Evolutionary conservation across 345 rosid genomes (phyloP), one percentile per base, ranked within the genome.

Genomic region (Citrus unshiu): DNA sequence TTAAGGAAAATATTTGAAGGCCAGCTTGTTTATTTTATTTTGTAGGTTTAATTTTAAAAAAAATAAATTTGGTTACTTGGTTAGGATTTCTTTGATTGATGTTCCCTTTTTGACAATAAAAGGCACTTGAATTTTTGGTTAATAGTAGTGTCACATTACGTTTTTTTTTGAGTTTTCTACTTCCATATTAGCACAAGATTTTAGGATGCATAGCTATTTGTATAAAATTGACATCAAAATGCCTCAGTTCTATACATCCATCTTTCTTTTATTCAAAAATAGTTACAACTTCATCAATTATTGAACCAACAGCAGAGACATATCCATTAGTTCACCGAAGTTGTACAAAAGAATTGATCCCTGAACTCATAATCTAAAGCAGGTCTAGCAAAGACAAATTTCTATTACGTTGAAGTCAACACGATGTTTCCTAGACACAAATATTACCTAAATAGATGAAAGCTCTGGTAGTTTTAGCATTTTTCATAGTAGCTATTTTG

Each of bases 261-360:
- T 43, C 51, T 43, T 43, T 43, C 5, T 46, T 46, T 46, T 12
- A 12, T 13, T 46, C 18, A 46, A 12, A 46, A 46, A 46, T 13
- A 18, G 58, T 54, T 54, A 54, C 22, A 18, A 18, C 58, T 54
- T 18, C 58, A 54, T 54, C 7, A 16, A 54, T 54, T 18, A 54
- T 54, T 54, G 27, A 67, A 19, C 49, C 25, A 21, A 37, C 21
- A 6, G 14, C 72, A 43, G 35, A 18, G 24, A 54, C 30, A 77
- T 27, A 32, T 10, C 25, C 46, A 60, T 19, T 12, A 13, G 35
- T 72, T 29, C 40, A 59, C 10, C 27, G 5, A 43, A 24, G 7
- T 24, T 49, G 73, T 67, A 67, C 68, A 73, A 6, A 67, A 77
- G 34, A 73, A 68, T 73, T 51, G 70, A 67, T 70, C 76, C 69